A percentile compares a stretch with the other conserved stretches of the same genome.
phyloP scores from a whole-genome alignment of 208 protist genomes.

The Wallacemonas sp. region DNA sequence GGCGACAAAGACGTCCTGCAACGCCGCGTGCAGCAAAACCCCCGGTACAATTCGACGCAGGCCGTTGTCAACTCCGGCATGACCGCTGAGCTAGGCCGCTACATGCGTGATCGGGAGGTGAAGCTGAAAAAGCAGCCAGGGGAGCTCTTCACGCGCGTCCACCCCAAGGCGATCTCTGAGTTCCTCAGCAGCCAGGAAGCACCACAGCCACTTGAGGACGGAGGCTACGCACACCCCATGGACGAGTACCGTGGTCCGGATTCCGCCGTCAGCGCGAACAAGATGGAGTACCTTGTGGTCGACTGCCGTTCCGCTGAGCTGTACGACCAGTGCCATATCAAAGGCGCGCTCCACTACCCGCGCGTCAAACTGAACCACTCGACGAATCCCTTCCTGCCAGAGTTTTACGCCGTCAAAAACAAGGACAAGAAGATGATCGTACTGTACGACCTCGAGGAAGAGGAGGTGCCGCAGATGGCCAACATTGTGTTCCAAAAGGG shows the following conservation, averaged over 20 bases:
- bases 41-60: conserved; percentile 68
- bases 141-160: conserved; percentile 78
- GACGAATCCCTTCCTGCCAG: conserved; percentile 73
- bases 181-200: conserved; percentile 36
- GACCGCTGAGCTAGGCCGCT: conserved; percentile 66
- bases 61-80: conserved; percentile 85
- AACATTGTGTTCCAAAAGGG: conserved; percentile 84
- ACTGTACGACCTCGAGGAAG: conserved; percentile 90
- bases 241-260: conserved; percentile 67
- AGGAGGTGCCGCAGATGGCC: conserved; percentile 48
- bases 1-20: conserved; percentile 78
- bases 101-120: conserved; percentile 46
- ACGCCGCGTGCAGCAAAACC: conserved; percentile 27
- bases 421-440: conserved; percentile 82
- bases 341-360: conserved; percentile 80
- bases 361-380: conserved; percentile 72
- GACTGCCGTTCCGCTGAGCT: conserved; percentile 79
- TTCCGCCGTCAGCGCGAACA: background rate
- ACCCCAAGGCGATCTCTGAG: conserved; percentile 40
- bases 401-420: conserved; percentile 90
- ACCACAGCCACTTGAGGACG: conserved; percentile 44
- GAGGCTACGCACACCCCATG: conserved; percentile 82
- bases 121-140: conserved; percentile 56
- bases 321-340: conserved; percentile 82
- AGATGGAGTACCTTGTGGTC: conserved; percentile 65